Evolutionary conservation across 2,329 filamentous ascomycete genomes (phyloP).

Genomic region (Lecanicillium sp.): DNA sequence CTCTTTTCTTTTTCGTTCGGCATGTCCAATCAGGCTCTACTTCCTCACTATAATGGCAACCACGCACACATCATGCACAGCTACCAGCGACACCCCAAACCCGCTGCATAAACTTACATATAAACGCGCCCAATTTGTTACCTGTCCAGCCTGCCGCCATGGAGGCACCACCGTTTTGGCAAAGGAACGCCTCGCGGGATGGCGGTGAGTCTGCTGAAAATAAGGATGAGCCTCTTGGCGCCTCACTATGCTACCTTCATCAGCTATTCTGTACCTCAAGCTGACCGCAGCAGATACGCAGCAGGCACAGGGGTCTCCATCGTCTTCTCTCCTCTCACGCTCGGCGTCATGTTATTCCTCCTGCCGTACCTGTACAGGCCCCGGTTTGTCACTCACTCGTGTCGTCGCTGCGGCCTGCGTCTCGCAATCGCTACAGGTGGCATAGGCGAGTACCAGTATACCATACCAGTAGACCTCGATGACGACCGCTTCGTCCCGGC

Average conservation of each 20-base stretch:
- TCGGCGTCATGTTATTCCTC: slow-evolving; percentile 6
- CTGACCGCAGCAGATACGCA: slow-evolving; percentile 7
- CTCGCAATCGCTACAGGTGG: slow-evolving; percentile 9
- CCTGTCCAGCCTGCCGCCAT: slow-evolving; percentile 9
- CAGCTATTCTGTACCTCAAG: neutral
- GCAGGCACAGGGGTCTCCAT: slow-evolving; percentile 8
- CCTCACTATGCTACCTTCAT: neutral
- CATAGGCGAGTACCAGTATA: slow-evolving; percentile 7
- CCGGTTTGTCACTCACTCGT: slow-evolving; percentile 9
- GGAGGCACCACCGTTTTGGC: slow-evolving; percentile 8
- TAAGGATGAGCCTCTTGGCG: too few species aligned
- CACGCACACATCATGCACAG: too few species aligned
- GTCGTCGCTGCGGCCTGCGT: slow-evolving; percentile 10
- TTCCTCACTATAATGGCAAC: too few species aligned
- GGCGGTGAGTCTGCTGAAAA: slow-evolving; percentile 7
- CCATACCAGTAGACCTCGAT: slow-evolving; percentile 6
- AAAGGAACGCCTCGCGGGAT: slow-evolving; percentile 7
- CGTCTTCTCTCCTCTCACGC: slow-evolving; percentile 8
- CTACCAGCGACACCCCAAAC: too few species aligned
- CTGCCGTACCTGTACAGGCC: slow-evolving; percentile 7
- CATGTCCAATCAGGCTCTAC: too few species aligned
- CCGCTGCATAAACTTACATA: slow-evolving; percentile 6
- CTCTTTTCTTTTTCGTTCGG: too few species aligned
- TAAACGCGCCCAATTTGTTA: slow-evolving; percentile 9
- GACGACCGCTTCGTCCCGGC: slow-evolving; percentile 6